These are phyloP conservation scores for Moesziomyces sp. DNA, from an alignment of 1,284 basidiomycete species.

Conservation along the genomic window DNA sequence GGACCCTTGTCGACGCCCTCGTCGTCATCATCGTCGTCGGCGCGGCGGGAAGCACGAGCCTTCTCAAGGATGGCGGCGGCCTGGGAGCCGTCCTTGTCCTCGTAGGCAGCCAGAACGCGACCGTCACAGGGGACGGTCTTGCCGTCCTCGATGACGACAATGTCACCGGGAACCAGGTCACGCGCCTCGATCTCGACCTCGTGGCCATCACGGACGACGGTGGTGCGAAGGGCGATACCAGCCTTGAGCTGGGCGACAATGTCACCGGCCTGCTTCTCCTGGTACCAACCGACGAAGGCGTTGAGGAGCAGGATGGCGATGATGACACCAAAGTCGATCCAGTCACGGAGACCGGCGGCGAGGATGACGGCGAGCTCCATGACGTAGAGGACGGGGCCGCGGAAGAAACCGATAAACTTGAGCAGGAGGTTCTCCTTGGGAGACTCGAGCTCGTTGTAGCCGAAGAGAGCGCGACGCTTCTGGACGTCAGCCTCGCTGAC, in stretches of 20 bases:
- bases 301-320: constrained; percentile 69
- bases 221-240: constrained; percentile 72
- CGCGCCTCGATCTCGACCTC: constrained; percentile 72
- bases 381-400: constrained; percentile 69
- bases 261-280: constrained; percentile 73
- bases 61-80: constrained; percentile 65
- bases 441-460: constrained; percentile 69
- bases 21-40: constrained; percentile 68
- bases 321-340: constrained; percentile 73
- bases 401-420: constrained; percentile 70
- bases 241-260: constrained; percentile 73
- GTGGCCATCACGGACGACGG: constrained; percentile 70
- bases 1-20: constrained; percentile 71
- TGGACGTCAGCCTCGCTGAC: constrained; percentile 69
- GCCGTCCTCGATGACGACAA: constrained; percentile 71
- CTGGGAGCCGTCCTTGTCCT: constrained; percentile 66
- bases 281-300: constrained; percentile 73
- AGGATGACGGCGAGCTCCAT: constrained; percentile 69
- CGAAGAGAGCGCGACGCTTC: constrained; percentile 65
- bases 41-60: constrained; percentile 60
- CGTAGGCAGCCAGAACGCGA: constrained; percentile 71
- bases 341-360: constrained; percentile 69
- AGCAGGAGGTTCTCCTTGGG: constrained; percentile 70
- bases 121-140: constrained; percentile 73
- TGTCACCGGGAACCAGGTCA: constrained; percentile 73